A percentile compares a stretch with the other conserved stretches of the same genome.
phyloP scores from a whole-genome alignment of 106 monocot species.

The Alisma plantagoaquatica region DNA sequence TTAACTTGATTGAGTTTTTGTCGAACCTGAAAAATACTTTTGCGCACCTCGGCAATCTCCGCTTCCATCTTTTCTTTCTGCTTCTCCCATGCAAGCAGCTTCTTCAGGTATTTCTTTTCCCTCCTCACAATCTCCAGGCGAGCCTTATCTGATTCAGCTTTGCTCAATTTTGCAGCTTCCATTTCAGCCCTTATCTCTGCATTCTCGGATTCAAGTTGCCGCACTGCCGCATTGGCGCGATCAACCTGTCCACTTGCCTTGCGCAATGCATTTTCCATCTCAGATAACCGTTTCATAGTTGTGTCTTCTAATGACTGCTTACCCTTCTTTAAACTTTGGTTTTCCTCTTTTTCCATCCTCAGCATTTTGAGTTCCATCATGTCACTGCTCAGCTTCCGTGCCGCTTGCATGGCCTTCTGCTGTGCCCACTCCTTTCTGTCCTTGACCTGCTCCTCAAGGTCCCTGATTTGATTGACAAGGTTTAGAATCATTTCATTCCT shows the following conservation, averaged over 20 bases:
- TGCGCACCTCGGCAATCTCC: constrained; percentile 38
- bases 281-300: constrained; percentile 58
- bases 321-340: constrained; percentile 54
- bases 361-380: constrained; percentile 48
- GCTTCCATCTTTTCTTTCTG: constrained; percentile 54
- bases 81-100: constrained; percentile 52
- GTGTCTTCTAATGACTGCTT: constrained; percentile 63
- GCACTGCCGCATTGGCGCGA: constrained; percentile 57
- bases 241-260: constrained; percentile 83
- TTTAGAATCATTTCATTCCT: constrained; percentile 53
- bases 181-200: constrained; percentile 90
- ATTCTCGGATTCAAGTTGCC: constrained; percentile 63
- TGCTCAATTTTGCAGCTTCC: constrained; percentile 79
- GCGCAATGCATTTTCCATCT: constrained; percentile 71
- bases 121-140: constrained; percentile 46
- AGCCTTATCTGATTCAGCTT: constrained; percentile 37
- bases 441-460: constrained; percentile 58
- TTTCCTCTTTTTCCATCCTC: constrained; percentile 67
- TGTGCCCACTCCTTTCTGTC: constrained; percentile 93
- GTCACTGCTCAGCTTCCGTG: constrained; percentile 67
- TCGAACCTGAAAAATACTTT: constrained; percentile 28
- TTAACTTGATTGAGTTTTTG: constrained; percentile 24
- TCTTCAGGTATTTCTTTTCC: constrained; percentile 66
- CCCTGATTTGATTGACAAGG: constrained; percentile 42
- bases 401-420: constrained; percentile 81